These are phyloP conservation scores for Fusarium pseudonygamai DNA, from an alignment of 2,329 filamentous ascomycete species.

Conservation along the genomic window DNA sequence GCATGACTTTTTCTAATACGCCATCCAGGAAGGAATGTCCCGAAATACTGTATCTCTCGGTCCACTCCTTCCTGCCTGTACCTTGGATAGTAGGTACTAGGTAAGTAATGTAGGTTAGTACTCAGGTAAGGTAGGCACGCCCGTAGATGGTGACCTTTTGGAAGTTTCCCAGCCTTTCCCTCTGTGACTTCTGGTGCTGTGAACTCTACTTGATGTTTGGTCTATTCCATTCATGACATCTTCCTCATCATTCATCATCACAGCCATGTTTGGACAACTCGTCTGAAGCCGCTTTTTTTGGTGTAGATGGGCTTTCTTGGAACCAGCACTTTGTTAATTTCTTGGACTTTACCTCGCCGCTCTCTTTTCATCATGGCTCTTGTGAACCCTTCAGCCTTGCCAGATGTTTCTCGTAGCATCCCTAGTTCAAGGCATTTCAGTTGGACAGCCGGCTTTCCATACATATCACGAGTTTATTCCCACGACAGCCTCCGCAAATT, in stretches of 20 bases:
- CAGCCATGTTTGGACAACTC: constrained; percentile 52
- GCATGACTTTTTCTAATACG: background rate
- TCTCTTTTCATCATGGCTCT: constrained; percentile 49
- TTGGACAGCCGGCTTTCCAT: constrained; percentile 45
- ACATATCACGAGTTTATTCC: background rate
- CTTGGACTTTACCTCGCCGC: constrained; percentile 44
- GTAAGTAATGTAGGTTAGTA: background rate
- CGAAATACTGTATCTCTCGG: background rate
- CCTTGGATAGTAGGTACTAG: background rate
- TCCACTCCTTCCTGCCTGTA: background rate
- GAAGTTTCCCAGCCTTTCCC: background rate
- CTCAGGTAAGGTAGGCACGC: background rate
- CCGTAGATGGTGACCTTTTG: constrained; percentile 9
- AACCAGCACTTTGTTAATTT: constrained; percentile 48
- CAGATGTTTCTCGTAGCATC: constrained; percentile 50
- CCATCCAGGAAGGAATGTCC: constrained; percentile 9
- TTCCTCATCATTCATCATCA: constrained; percentile 46
- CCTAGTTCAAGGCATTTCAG: constrained; percentile 51
- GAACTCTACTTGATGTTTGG: background rate
- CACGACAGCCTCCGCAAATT: constrained; percentile 17
- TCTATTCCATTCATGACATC: background rate
- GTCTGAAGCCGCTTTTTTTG: constrained; percentile 37
- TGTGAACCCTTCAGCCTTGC: constrained; percentile 44
- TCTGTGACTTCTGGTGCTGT: background rate
- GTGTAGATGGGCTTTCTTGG: constrained; percentile 57